Base-by-base conservation (phyloP, 148 eudicot species). In the Tetragonia tetragonoides region DNA sequence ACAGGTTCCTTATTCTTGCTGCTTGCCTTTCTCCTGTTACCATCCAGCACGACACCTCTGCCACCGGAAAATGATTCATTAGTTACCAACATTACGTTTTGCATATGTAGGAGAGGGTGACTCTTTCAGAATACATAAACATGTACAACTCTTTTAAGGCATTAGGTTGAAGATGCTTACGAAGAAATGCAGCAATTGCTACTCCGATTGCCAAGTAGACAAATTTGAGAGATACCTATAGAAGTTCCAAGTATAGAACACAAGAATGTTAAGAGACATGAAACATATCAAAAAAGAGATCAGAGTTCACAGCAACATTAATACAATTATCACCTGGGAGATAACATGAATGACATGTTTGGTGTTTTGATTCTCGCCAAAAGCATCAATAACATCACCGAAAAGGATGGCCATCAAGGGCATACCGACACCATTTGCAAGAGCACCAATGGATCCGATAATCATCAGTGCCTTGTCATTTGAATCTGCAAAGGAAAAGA, bases 21-120 rank as follows among this genome's bases (percentile, higher is more conserved):
- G 84, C 81, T 53, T 83, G 88, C 80, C 83, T 85, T 49, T 85
- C 88, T 62, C 85, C 88, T 38, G 88, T 85, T 69, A 85, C 81
- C 74, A 72, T 80, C 88, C 88, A 85, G 53, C 88, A 85, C 7
- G 81, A 76, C 73, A 83, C 85, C 85, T 85, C 85, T 85, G 79
- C 12, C 40, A 72, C 12, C 46, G 54, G 57, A 63, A 61, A 56
- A 5, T 37, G 37, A 77, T 14, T 20, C 57, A 47, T 5, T 60
- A 60, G 28, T 28, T 28, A 28, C 34, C 34, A 28, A 28, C 34
- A 28, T 28, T 28, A 28, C 34, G 34, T 28, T 28, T 28, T 28
- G 34, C 34, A 28, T 28, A 28, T 28, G 34, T 28, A 28, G 34
- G 34, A 1, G 34, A 28, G 34, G 34, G 34, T 28, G 34, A 28